Conservation (phyloP, 148 eudicot species). For the Vaccinium darrowii region DNA sequence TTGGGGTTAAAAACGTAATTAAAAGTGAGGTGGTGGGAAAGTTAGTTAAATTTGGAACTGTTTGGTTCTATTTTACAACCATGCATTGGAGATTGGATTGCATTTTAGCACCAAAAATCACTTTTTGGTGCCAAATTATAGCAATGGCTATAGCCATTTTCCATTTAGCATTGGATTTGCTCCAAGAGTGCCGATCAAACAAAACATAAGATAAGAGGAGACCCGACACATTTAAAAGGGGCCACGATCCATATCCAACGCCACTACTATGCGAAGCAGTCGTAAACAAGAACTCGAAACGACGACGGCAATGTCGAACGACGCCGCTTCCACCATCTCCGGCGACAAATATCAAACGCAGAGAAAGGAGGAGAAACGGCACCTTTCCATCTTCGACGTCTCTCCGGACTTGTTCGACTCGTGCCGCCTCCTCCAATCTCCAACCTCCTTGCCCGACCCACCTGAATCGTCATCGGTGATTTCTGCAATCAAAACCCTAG, state of each 20-base stretch:
- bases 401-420: constrained; percentile 62
- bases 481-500: constrained; percentile 23
- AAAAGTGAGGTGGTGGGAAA: no score
- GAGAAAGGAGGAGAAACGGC: constrained; percentile 30
- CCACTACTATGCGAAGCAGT: neutral
- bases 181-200: no score
- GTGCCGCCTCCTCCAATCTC: constrained; percentile 49
- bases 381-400: constrained; percentile 60
- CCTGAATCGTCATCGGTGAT: neutral
- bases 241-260: neutral
- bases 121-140: no score
- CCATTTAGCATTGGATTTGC: no score
- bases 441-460: constrained; percentile 14
- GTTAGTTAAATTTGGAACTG: no score
- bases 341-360: constrained; percentile 7
- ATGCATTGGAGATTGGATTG: no score
- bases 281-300: neutral
- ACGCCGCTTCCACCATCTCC: neutral
- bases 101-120: no score
- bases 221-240: neutral
- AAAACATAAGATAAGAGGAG: neutral
- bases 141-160: no score
- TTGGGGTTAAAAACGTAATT: no score
- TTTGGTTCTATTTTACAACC: no score
- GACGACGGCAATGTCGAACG: constrained; percentile 11